Evolutionary conservation across 2,329 filamentous ascomycete species (phyloP), one percentile per base, ranked within the genome.

Genomic region (Scedosporium dehoogii): DNA sequence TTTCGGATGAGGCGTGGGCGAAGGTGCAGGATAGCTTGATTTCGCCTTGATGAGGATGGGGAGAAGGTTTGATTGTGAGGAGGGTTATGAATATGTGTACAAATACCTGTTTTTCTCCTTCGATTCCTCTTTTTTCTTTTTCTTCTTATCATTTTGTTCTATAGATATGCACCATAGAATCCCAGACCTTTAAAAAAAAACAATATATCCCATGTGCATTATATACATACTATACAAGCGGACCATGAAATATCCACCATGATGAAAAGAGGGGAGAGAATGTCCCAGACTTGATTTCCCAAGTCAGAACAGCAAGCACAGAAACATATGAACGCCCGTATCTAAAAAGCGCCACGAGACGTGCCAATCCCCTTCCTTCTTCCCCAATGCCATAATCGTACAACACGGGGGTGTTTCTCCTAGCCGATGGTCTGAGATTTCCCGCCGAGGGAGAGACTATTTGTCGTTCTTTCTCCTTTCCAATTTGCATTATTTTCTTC

Each of bases 1-100:
- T 81, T 44, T 67, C 73, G 2, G 79, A 82, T 58, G 79, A 80
- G 18, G 65, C 73, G 10, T 84, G 81, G 81, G 73, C 69, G 27
- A 71, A 72, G 44, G 71, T 84, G 59, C 73, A 76, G 64, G 73
- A 77, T 23, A 77, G 75, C 63, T 67, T 83, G 56, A 48, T 38
- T 18, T 14, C 33, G 27, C 58, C 42, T 38, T 53, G 51, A 27
- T 10, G 33, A n/a, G n/a, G 27, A 29, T 9, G 57, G 61, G 44
- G 46, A 59, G 16, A 53, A 10, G 42, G 44, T 2, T 33, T 29
- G 44, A 25, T 23, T 23, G 29, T 14, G 7, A 6, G 48, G 55
- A 53, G n/a, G 44, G 23, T 23, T 48, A 48, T 18, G 33, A 41
- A 25, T 48, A 57, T 51, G 29, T 60, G 48, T 53, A 53, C 48